Percentiles rank a stretch among this genome's conserved stretches.
Evolutionary conservation across 1,284 basidiomycete genomes (phyloP).

Genomic region (Neonothopanus nambi): DNA sequence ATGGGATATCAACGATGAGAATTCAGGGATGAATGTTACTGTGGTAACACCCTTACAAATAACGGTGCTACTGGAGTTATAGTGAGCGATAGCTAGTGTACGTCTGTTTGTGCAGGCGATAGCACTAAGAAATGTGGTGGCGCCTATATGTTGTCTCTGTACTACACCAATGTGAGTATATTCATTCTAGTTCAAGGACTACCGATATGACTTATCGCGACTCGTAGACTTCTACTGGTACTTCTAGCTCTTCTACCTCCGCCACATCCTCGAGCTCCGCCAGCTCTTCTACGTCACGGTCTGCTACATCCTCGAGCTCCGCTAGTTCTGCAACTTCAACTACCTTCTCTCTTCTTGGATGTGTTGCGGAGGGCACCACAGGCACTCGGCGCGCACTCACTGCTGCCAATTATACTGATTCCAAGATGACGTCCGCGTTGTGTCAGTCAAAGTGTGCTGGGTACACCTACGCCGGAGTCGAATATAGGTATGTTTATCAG

Average conservation of each 20-base stretch:
- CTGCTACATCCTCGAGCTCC: not conserved
- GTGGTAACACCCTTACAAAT: slow-evolving; percentile 32
- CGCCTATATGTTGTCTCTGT: slow-evolving; percentile 32
- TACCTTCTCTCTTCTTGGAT: slow-evolving; percentile 21
- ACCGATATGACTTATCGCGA: no score
- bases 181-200: no score
- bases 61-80: slow-evolving; percentile 34
- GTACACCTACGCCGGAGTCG: slow-evolving; percentile 32
- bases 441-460: slow-evolving; percentile 30
- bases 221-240: not conserved
- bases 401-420: slow-evolving; percentile 19
- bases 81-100: slow-evolving; percentile 24
- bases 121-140: slow-evolving; percentile 31
- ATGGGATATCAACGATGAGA: not conserved
- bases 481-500: slow-evolving; percentile 24
- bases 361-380: slow-evolving; percentile 26
- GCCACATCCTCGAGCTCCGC: not conserved
- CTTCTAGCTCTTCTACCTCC: not conserved
- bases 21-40: slow-evolving; percentile 24
- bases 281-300: slow-evolving; percentile 1
- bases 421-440: slow-evolving; percentile 29
- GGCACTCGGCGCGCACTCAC: slow-evolving; percentile 4
- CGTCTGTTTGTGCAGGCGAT: slow-evolving; percentile 29
- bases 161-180: slow-evolving; percentile 2
- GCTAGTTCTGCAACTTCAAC: not conserved